Base-by-base conservation (phyloP, 495 filamentous ascomycete genomes). In the Hyaloscypha hepaticicola region DNA sequence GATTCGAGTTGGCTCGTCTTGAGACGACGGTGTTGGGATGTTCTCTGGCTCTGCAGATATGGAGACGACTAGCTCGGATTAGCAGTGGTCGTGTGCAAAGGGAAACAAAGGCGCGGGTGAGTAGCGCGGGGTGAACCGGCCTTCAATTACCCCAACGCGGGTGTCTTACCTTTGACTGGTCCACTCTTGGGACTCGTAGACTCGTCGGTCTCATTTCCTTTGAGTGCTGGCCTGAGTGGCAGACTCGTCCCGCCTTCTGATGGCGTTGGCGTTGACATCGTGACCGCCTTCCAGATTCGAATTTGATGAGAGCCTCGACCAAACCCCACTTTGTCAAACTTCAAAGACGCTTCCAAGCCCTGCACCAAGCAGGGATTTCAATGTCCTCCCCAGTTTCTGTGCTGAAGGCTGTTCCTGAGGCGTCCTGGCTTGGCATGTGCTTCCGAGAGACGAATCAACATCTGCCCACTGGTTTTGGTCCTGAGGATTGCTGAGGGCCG, bases 21-120 rank as follows among this genome's bases (percentile, higher is more conserved):
- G 61, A 55, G 64, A 22, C 24, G 57, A 48, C 33, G 58, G 55
- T 19, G 71, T 61, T 29, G 70, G 60, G 16, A 71, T 67, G 38
- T 61, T 64, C 50, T 74, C 72, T 33, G 73, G 73, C 56, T 77
- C 74, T 62, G 77, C 68, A 11, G 63, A 71, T 28, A 76, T 75
- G 52, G 73, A 70, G 21, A 77, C 72, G 41, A 71, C 75, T 76
- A 51, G 1, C 45, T 22, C 12, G 28, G 34, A 19, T 62, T 27
- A 63, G 38, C 16, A 26, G 27, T 25, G 28, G 55, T 60, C 52
- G 41, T 60, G 61, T 58, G 52, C 2, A 51, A 11, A 21, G 9
- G 50, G 19, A 22, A 2, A 48, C 28, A 27, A 34, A 48, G 21
- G 19, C 2, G 16, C 31, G 24, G 6, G 38, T 3, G 29, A 5